Percentiles rank a stretch among this genome's conserved stretches.
Evolutionary conservation across 495 filamentous ascomycete genomes (phyloP).

Genomic region (Tuber melanosporum): DNA sequence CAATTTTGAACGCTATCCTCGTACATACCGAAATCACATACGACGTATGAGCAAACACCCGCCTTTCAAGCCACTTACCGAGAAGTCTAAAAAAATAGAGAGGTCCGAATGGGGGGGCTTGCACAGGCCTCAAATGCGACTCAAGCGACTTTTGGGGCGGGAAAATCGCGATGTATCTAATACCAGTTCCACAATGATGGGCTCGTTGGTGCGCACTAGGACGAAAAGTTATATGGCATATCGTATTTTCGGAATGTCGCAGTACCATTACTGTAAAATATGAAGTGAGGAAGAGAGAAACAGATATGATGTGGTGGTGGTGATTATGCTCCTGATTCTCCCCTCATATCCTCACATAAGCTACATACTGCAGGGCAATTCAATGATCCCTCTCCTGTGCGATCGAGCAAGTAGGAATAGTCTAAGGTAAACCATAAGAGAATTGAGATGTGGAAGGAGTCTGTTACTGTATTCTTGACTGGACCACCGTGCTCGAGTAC

Average conservation of each 20-base stretch:
- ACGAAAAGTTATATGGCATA: slow-evolving; percentile 3
- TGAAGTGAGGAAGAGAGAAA: not conserved
- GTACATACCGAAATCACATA: slow-evolving; percentile 10
- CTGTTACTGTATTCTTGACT: slow-evolving; percentile 8
- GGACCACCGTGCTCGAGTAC: slow-evolving; percentile 1
- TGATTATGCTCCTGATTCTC: not conserved
- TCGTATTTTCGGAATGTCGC: not conserved
- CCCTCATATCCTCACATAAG: not conserved
- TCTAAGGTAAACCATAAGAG: not conserved
- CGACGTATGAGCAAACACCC: slow-evolving; percentile 10
- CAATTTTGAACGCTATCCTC: slow-evolving; percentile 16
- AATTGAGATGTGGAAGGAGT: not conserved
- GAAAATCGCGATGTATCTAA: slow-evolving; percentile 7
- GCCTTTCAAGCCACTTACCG: slow-evolving; percentile 20
- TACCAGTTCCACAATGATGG: slow-evolving; percentile 1
- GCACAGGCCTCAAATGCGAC: not conserved
- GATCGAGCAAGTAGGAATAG: not conserved
- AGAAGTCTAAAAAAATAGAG: slow-evolving; percentile 15
- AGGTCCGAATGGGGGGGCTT: not conserved
- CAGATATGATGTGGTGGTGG: not conserved
- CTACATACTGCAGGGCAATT: not conserved
- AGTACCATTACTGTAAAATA: not conserved
- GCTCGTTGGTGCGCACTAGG: not conserved
- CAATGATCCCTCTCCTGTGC: not conserved
- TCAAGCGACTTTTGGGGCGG: not conserved